Conservation (phyloP, 1,284 basidiomycete genomes). For the Limonomyces culmigenus region DNA sequence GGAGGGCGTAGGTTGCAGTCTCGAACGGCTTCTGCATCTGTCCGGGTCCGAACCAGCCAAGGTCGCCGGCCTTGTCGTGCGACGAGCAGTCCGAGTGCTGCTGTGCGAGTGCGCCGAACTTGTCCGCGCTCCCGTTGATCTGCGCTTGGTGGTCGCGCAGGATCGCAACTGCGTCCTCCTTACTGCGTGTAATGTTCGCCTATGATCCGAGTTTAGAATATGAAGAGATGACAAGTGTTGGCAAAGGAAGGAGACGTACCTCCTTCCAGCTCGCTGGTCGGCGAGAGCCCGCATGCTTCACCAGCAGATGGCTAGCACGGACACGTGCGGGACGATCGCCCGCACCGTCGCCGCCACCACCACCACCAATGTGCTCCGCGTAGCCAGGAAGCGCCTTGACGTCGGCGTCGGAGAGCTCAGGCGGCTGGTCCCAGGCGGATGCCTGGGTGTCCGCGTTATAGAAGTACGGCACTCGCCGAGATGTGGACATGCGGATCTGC, state of each 20-base stretch:
- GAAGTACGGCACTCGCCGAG: conserved; percentile 76
- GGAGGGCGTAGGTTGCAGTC: conserved; percentile 71
- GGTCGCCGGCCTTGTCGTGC: conserved; percentile 64
- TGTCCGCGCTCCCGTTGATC: conserved; percentile 42
- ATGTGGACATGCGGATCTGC: conserved; percentile 77
- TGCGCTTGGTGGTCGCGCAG: conserved; percentile 46
- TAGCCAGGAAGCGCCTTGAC: conserved; percentile 53
- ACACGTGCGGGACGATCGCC: conserved; percentile 37
- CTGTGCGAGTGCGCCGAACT: conserved; percentile 62
- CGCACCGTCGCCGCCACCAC: conserved; percentile 9
- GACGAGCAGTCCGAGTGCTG: conserved; percentile 81
- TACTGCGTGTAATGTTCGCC: conserved; percentile 76
- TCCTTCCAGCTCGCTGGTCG: conserved; percentile 88
- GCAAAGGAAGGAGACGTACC: conserved; percentile 26
- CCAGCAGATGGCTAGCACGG: conserved; percentile 85
- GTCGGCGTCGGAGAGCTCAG: conserved; percentile 45
- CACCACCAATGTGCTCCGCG: too few relatives aligned
- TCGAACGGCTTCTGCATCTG: conserved; percentile 99
- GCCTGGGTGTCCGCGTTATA: conserved; percentile 58
- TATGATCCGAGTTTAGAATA: conserved; percentile 13
- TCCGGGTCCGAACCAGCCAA: conserved; percentile 73
- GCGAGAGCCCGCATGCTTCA: conserved; percentile 83
- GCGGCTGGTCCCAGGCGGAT: conserved; percentile 77
- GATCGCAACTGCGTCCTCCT: conserved; percentile 75
- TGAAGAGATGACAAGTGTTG: conserved; percentile 1